Base-by-base conservation (phyloP, 1,284 basidiomycete genomes). In the Tylopilus orsonianus region DNA sequence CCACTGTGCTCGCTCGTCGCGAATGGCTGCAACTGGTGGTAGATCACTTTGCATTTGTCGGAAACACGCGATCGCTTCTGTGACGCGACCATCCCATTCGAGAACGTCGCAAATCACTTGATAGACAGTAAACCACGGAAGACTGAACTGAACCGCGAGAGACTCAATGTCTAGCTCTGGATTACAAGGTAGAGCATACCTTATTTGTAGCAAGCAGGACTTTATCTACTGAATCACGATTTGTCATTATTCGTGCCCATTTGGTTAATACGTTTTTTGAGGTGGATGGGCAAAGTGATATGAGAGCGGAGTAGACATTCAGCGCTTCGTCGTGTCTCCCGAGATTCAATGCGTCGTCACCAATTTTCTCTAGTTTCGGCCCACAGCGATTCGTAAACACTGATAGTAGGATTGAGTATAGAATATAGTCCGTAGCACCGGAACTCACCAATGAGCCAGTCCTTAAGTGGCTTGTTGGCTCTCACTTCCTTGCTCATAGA, bases 361-460 rank as follows among this genome's bases (percentile, higher is more conserved):
- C 54, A 0, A 41, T 14, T 1, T 1, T n/a, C 26, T 59, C 44
- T 12, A 57, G 23, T 3, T 4, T 14, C 1, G 22, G 12, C 8
- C 34, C 4, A 6, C 48, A 59, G 8, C 16, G 22, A 3, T 18
- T 1, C 8, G 29, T 39, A 16, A 59, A 59, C 2, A 48, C 57
- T 57, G 26, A 44, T 2, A 8, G 3, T 4, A 35, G 8, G 0
- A 10, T n/a, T n/a, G n/a, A n/a, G n/a, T n/a, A 45, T 34, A 22
- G 0, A 30, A 22, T 14, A 4, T 3, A 8, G 7, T 6, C 4
- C 16, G 12, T 3, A 3, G 14, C 2, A 1, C 2, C 7, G 8
- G 20, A 13, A 41, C 52, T 41, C 14, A 55, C 56, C 37, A 4
- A 18, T 13, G 5, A 46, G 9, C 54, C 54, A 56, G 2, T 40